A percentile compares a stretch with the other conserved stretches of the same genome.
Conservation (phyloP, 768 basidiomycete species). For the Phylloporus sp. region DNA sequence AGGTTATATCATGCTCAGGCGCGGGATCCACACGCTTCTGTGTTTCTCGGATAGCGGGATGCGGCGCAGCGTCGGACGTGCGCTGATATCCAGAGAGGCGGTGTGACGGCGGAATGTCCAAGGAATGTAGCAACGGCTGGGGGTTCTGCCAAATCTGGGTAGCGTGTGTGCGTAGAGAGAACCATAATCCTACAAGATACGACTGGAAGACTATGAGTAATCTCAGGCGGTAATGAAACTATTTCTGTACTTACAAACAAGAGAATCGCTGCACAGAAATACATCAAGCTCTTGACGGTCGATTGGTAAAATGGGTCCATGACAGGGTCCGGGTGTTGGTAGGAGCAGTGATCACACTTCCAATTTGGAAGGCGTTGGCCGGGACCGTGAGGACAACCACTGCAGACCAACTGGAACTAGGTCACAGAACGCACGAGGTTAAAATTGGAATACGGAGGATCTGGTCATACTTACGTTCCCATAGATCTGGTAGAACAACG, state of each 20-base stretch:
- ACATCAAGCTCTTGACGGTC: slow-evolving; percentile 94
- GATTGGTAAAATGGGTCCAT: slow-evolving; percentile 95
- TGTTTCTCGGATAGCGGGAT: slow-evolving; percentile 16
- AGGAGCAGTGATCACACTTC: slow-evolving; percentile 90
- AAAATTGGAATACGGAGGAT: slow-evolving; percentile 1
- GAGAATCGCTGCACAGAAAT: slow-evolving; percentile 87
- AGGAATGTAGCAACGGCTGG: slow-evolving; percentile 66
- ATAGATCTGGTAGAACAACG: slow-evolving; percentile 96
- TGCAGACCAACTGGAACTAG: slow-evolving; percentile 85
- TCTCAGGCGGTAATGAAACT: neutral
- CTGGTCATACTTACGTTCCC: slow-evolving; percentile 68
- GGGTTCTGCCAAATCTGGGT: slow-evolving; percentile 99
- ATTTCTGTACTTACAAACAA: slow-evolving; percentile 62
- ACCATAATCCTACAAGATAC: slow-evolving; percentile 96
- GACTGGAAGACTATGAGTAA: slow-evolving; percentile 49
- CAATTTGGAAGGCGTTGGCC: slow-evolving; percentile 41
- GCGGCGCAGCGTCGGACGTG: slow-evolving; percentile 18
- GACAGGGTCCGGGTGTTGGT: slow-evolving; percentile 89
- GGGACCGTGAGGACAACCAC: slow-evolving; percentile 57
- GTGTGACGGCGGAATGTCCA: slow-evolving; percentile 50
- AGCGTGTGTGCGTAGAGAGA: slow-evolving; percentile 96
- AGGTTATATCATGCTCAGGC: slow-evolving; percentile 29
- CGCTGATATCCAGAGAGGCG: slow-evolving; percentile 67
- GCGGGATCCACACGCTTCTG: slow-evolving; percentile 45
- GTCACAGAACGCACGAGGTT: slow-evolving; percentile 14